These are phyloP conservation scores for Amaranthus tricolor DNA, from an alignment of 179 eudicot species.

Conservation along the genomic window DNA sequence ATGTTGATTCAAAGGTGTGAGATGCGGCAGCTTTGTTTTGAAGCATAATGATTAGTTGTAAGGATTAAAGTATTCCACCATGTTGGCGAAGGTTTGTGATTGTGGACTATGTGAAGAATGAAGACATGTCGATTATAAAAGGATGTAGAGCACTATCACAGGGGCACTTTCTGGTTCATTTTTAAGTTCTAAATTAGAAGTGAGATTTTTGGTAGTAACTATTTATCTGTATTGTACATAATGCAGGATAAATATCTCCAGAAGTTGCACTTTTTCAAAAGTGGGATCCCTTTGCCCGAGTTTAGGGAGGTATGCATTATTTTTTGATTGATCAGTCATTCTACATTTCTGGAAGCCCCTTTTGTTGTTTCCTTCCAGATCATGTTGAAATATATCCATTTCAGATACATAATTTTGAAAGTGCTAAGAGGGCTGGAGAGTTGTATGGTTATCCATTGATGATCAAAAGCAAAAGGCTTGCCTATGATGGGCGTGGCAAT, in stretches of 20 bases:
- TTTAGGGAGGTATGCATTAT: slow-evolving; percentile 67
- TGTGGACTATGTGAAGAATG: no score
- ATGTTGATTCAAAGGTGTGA: no score
- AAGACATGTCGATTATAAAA: neutral
- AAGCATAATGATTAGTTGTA: neutral
- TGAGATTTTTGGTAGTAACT: neutral
- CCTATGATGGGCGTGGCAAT: slow-evolving; percentile 99
- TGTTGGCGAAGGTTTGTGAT: neutral
- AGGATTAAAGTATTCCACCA: neutral
- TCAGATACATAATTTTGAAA: slow-evolving; percentile 75
- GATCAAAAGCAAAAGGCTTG: slow-evolving; percentile 86
- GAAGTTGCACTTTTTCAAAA: slow-evolving; percentile 74
- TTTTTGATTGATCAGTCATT: neutral
- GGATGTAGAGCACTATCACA: neutral
- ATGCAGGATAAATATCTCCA: slow-evolving; percentile 91
- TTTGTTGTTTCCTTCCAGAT: neutral
- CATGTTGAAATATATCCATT: slow-evolving; percentile 6
- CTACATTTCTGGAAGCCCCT: neutral
- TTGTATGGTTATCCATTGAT: slow-evolving; percentile 88
- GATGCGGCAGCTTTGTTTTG: no score
- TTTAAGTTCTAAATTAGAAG: neutral
- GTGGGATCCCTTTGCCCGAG: slow-evolving; percentile 76
- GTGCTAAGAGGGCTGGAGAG: slow-evolving; percentile 67
- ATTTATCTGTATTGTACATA: neutral
- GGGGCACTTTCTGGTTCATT: neutral